Evolutionary conservation across 208 protist species (phyloP).

Genomic region (Jaenimonas drosophilae): DNA sequence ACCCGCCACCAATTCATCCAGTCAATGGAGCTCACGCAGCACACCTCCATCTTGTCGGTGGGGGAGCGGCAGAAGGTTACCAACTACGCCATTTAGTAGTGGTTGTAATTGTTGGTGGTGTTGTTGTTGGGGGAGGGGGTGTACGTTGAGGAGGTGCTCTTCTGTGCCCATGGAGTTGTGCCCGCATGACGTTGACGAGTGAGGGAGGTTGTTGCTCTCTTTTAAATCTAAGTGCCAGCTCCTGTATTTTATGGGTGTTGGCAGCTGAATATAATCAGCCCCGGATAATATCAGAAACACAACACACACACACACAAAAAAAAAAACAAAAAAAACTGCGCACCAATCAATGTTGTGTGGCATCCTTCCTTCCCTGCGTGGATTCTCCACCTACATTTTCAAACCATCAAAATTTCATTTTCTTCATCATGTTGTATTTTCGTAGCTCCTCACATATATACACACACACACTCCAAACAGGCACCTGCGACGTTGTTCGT

Average conservation of each 20-base stretch:
- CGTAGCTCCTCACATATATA: no score
- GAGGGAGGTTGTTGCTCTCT: no score
- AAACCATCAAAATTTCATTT: no score
- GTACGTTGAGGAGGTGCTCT: conserved; percentile 1
- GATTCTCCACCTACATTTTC: no score
- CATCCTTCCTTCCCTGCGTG: no score
- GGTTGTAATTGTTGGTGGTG: neutral
- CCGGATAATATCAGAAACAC: no score
- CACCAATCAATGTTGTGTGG: no score
- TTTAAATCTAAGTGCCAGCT: no score
- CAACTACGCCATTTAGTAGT: conserved; percentile 76
- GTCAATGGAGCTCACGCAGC: conserved; percentile 43
- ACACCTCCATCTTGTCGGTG: conserved; percentile 71
- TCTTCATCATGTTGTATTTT: neutral
- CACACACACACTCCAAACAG: no score
- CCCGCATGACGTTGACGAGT: no score
- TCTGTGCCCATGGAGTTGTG: conserved; percentile 1
- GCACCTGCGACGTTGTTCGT: no score
- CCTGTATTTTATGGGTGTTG: conserved; percentile 4
- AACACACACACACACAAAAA: conserved; percentile 1
- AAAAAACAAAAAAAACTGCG: conserved; percentile 2
- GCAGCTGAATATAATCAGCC: conserved; percentile 2
- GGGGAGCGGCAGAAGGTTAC: conserved; percentile 79
- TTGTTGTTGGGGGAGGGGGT: neutral
- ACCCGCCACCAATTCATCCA: conserved; percentile 69